These are phyloP conservation scores for Linum lewisii DNA, from an alignment of 345 rosid species.

Conservation along the genomic window DNA sequence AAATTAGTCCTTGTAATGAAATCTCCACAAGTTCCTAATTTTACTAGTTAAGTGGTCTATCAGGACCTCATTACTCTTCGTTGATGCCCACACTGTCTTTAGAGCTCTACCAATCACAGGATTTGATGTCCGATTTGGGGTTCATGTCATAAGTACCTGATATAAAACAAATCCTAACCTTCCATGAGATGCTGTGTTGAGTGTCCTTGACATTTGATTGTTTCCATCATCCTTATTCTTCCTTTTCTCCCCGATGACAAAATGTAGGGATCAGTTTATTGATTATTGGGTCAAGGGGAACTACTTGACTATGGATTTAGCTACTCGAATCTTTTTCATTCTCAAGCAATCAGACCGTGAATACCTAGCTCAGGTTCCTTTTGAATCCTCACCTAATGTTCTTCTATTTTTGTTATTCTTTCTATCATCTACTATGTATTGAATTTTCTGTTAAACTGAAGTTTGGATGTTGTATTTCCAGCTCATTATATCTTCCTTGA, in stretches of 20 bases:
- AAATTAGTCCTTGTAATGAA: too few relatives aligned
- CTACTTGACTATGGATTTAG: neutral
- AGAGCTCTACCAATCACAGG: too few relatives aligned
- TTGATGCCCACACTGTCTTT: too few relatives aligned
- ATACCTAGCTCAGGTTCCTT: neutral
- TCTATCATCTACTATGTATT: neutral
- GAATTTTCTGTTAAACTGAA: too few relatives aligned
- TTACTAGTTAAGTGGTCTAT: too few relatives aligned
- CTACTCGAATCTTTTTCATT: neutral
- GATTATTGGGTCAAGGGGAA: constrained; percentile 1
- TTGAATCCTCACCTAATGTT: neutral
- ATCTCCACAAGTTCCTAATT: too few relatives aligned
- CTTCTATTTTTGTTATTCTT: neutral
- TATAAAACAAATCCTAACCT: too few relatives aligned
- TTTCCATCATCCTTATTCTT: neutral
- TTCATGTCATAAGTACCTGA: too few relatives aligned
- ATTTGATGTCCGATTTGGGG: too few relatives aligned
- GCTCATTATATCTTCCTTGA: neutral
- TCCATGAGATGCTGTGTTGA: too few relatives aligned
- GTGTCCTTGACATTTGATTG: too few relatives aligned
- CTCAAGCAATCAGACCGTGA: neutral
- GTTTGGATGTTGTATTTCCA: neutral
- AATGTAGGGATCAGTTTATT: neutral
- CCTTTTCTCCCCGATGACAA: neutral
- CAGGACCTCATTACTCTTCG: too few relatives aligned